Base-by-base conservation (phyloP, 768 basidiomycete genomes). In the Lepiota venenata region DNA sequence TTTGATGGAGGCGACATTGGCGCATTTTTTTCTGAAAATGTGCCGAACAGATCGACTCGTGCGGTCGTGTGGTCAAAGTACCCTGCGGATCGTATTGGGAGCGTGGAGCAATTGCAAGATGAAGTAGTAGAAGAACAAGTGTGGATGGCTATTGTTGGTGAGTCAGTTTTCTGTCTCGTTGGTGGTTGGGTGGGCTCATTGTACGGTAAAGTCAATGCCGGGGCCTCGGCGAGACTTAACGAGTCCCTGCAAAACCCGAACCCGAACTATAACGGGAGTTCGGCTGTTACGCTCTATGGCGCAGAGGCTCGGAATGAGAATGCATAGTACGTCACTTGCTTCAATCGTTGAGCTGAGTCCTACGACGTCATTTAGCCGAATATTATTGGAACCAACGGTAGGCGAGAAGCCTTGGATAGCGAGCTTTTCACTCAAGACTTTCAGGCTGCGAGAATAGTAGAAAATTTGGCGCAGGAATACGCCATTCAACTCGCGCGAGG, bases 1-100 rank as follows among this genome's bases (percentile, higher is more conserved):
- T 81, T 81, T 57, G 81, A 83, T 52, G 77, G 76, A 1, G 71
- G 64, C 4, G 60, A 64, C 48, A 66, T 81, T 27, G 80, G 81
- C 7, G 65, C 67, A 37, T 67, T 68, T 4, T 71, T 81, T 35
- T 68, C 67, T 2, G 63, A 66, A 54, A 66, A 66, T 8, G 64
- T 78, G 25, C 52, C 64, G 29, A 62, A 41, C 41, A 62, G 22
- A 60, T 66, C 18, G 61, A 67, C 16, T 22, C 51, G 64, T 21
- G 62, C 67, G 38, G 46, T 80, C 2, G 61, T 69, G 1, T 81
- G 77, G 77, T 61, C 60, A 25, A 58, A 68, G 4, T 57, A 66
- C 12, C 58, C 70, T n/a, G 56, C 73, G 4, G 59, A 62, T 36
- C 45, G 65, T 15, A 74, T 76, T 57, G 70, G 73, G 47, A 70